Evolutionary conservation across 1,139 yeast genomes (phyloP).

Genomic region (Suhomyces ambrosiae): DNA sequence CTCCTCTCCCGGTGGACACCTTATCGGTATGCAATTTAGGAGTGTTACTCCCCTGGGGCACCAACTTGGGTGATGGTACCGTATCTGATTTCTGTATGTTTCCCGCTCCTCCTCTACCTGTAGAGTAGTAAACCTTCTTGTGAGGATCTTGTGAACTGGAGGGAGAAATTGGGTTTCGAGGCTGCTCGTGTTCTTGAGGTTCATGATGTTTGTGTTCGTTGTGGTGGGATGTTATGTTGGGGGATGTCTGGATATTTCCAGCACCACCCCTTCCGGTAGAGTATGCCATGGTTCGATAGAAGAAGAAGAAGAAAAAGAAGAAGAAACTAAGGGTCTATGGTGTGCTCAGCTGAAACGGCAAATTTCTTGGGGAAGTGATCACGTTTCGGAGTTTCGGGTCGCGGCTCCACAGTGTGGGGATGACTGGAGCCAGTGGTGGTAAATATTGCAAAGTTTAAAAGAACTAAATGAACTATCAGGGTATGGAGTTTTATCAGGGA

Average conservation of each 20-base stretch:
- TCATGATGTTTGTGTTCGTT: constrained; percentile 8
- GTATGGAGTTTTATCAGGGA: too few species aligned
- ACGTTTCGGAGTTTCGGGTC: constrained; percentile 11
- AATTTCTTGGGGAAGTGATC: constrained; percentile 14
- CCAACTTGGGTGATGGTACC: constrained; percentile 55
- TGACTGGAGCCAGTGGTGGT: background rate
- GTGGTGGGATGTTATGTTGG: constrained; percentile 22
- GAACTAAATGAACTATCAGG: background rate
- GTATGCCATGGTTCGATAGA: constrained; percentile 15
- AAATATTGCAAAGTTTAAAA: too few species aligned
- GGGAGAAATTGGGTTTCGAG: constrained; percentile 9
- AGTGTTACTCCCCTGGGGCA: constrained; percentile 63
- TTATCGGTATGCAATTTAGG: constrained; percentile 61
- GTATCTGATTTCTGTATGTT: constrained; percentile 54
- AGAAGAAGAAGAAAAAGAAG: background rate
- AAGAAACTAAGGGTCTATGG: too few species aligned
- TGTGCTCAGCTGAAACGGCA: constrained; percentile 2
- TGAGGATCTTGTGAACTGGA: constrained; percentile 15
- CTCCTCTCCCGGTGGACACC: constrained; percentile 79
- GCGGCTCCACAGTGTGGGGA: constrained; percentile 8
- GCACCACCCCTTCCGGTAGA: constrained; percentile 32
- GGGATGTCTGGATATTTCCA: constrained; percentile 27
- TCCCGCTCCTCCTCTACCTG: constrained; percentile 85
- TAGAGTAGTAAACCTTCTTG: constrained; percentile 52
- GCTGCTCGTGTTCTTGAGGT: constrained; percentile 1